Conservation (phyloP, 306 rosid genomes). For the Cucurbita maxima region DNA sequence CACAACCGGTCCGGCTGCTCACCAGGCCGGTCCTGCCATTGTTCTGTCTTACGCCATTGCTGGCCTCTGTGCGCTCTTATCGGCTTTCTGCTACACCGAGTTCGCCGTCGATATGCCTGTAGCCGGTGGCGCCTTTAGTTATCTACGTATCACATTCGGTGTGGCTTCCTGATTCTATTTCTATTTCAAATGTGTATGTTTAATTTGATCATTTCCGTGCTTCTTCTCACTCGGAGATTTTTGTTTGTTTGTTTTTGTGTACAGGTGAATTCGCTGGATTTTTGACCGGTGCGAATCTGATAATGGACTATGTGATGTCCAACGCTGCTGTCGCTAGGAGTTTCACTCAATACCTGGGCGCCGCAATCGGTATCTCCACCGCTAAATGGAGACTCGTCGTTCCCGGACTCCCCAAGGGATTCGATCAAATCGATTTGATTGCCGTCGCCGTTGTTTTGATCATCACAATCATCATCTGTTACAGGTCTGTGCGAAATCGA, state of each 20-base stretch:
- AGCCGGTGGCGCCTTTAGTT: constrained; percentile 96
- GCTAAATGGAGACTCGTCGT: constrained; percentile 56
- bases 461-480: constrained; percentile 61
- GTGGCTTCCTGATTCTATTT: neutral
- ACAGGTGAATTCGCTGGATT: constrained; percentile 85
- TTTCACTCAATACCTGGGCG: constrained; percentile 48
- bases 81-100: constrained; percentile 95
- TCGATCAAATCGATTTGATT: constrained; percentile 51
- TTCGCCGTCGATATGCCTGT: constrained; percentile 94
- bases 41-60: constrained; percentile 89
- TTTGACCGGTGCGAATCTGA: constrained; percentile 67
- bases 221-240: neutral
- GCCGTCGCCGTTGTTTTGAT: constrained; percentile 57
- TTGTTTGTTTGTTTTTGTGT: neutral
- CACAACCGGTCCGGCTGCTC: constrained; percentile 67
- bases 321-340: constrained; percentile 82
- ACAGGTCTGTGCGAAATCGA: constrained; percentile 33
- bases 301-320: constrained; percentile 91
- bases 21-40: constrained; percentile 59
- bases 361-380: constrained; percentile 57
- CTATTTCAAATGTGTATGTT: neutral
- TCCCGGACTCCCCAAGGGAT: constrained; percentile 44
- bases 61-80: constrained; percentile 78
- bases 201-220: neutral
- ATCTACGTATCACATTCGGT: constrained; percentile 89